Evolutionary conservation across 148 eudicot species (phyloP).

Genomic region (Cornus kousa): DNA sequence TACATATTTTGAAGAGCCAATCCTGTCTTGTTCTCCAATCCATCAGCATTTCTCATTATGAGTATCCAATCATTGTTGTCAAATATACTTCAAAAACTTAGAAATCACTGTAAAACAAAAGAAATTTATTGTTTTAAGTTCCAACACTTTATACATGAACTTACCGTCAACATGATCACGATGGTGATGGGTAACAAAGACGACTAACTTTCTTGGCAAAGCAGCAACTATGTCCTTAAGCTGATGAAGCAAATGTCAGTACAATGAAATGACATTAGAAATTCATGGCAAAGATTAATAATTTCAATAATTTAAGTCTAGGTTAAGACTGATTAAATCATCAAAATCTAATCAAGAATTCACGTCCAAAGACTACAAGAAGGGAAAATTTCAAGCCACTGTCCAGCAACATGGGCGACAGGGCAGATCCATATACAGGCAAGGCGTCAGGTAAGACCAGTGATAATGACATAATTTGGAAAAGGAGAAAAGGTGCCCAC

Average conservation of each 20-base stretch:
- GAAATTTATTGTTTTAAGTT: neutral
- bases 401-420: neutral
- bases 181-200: constrained; percentile 95
- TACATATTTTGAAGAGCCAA: no score
- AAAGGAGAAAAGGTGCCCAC: neutral
- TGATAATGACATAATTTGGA: neutral
- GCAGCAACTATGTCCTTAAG: constrained; percentile 67
- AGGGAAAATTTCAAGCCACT: neutral
- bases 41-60: no score
- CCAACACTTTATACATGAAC: constrained; percentile 5
- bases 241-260: constrained; percentile 39
- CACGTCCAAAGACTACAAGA: constrained; percentile 3
- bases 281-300: neutral
- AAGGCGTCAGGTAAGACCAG: neutral
- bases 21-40: no score
- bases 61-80: no score
- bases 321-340: neutral
- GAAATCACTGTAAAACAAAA: neutral
- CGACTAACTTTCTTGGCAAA: constrained; percentile 78
- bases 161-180: constrained; percentile 92
- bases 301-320: neutral
- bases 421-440: constrained; percentile 1
- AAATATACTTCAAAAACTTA: no score
- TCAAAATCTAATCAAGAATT: neutral
- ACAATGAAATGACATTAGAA: constrained; percentile 4